phyloP scores from a whole-genome alignment of 164 flowering plant species.

The Vitis rupestris region DNA sequence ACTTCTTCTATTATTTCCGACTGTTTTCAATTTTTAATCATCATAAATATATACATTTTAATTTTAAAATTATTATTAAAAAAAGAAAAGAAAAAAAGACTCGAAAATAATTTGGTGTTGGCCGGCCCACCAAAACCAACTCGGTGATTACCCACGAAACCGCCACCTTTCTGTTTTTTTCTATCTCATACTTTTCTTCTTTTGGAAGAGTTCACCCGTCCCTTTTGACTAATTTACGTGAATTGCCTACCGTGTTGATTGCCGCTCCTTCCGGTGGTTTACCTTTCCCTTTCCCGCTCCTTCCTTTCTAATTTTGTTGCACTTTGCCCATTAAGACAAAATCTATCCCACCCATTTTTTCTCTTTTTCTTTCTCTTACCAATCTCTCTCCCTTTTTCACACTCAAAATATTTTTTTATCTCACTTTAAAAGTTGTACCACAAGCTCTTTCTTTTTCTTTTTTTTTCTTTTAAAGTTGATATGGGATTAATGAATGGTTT shows the following conservation, averaged over 20 bases:
- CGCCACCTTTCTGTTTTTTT: slow-evolving; percentile 8
- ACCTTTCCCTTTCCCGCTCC: slow-evolving; percentile 12
- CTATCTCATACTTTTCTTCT: slow-evolving; percentile 8
- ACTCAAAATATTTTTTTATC: no score
- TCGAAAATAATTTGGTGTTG: slow-evolving; percentile 1
- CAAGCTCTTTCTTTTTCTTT: background rate
- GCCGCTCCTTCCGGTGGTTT: slow-evolving; percentile 20
- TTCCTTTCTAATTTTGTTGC: background rate
- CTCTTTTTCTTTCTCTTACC: no score
- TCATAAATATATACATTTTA: no score
- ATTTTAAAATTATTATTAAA: background rate
- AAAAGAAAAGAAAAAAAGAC: background rate
- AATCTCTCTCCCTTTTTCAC: no score
- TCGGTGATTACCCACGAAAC: slow-evolving; percentile 21
- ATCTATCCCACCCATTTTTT: background rate
- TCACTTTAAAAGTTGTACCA: no score
- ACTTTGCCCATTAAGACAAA: background rate
- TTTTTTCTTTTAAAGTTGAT: background rate
- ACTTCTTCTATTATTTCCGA: background rate
- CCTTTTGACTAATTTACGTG: slow-evolving; percentile 27
- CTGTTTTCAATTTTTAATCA: no score
- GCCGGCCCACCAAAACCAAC: slow-evolving; percentile 8
- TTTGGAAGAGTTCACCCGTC: slow-evolving; percentile 12
- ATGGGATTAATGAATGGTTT: background rate
- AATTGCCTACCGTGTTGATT: slow-evolving; percentile 16